Evolutionary conservation across 352 stramenopile genomes (phyloP).

Genomic region (Phytophthora sp.): DNA sequence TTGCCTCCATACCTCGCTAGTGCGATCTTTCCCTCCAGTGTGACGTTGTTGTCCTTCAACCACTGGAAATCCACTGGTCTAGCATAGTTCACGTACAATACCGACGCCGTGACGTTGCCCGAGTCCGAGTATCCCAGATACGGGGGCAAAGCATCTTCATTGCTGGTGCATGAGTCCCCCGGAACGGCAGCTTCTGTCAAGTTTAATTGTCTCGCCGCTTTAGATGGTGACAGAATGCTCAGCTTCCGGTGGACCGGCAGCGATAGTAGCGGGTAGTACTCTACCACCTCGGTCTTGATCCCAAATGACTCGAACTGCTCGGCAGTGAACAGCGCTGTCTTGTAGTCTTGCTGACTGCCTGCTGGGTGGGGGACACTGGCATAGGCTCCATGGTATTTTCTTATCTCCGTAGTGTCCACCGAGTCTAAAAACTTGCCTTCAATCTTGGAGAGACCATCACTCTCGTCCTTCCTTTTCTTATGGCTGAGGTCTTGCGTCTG

Average conservation of each 20-base stretch:
- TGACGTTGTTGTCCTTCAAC: slow-evolving; percentile 70
- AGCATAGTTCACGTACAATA: slow-evolving; percentile 92
- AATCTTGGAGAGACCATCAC: slow-evolving; percentile 29
- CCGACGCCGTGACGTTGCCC: slow-evolving; percentile 68
- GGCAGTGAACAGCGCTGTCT: slow-evolving; percentile 64
- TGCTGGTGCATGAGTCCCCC: slow-evolving; percentile 72
- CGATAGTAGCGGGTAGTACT: slow-evolving; percentile 79
- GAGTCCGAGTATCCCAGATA: slow-evolving; percentile 87
- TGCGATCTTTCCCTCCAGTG: slow-evolving; percentile 82
- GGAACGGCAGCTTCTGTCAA: slow-evolving; percentile 63
- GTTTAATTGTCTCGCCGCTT: slow-evolving; percentile 43
- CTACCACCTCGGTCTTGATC: slow-evolving; percentile 64
- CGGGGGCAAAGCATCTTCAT: slow-evolving; percentile 59
- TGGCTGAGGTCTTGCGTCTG: slow-evolving; percentile 21
- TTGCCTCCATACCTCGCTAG: slow-evolving; percentile 84
- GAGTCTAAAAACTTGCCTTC: slow-evolving; percentile 32
- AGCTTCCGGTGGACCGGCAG: slow-evolving; percentile 53
- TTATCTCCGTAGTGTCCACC: slow-evolving; percentile 35
- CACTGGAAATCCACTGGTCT: slow-evolving; percentile 83
- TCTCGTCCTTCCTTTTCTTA: slow-evolving; percentile 24
- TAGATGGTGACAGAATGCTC: slow-evolving; percentile 51
- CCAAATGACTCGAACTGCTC: slow-evolving; percentile 64
- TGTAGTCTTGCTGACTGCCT: slow-evolving; percentile 62
- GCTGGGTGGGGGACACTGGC: slow-evolving; percentile 51
- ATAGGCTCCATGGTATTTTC: slow-evolving; percentile 37